Evolutionary conservation across 306 rosid species (phyloP).

Genomic region (Begonia fuchsioides): DNA sequence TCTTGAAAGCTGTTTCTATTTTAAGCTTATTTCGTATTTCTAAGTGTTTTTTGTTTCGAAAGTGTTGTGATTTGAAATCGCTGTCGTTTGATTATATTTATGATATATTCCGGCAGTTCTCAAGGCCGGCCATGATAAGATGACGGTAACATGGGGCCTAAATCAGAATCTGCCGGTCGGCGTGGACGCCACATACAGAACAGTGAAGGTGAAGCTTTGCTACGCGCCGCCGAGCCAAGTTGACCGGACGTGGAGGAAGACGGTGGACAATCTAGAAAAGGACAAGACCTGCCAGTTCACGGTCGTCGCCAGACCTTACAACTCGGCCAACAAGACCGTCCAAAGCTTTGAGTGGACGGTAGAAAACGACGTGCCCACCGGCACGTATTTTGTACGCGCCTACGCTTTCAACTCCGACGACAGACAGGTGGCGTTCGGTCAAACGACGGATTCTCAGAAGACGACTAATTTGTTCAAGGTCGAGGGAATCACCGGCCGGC

Average conservation of each 20-base stretch:
- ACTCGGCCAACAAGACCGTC: constrained; percentile 27
- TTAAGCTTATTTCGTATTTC: no score
- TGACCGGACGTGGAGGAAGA: constrained; percentile 87
- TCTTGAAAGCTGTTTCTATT: no score
- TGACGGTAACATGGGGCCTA: constrained; percentile 48
- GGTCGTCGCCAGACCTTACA: constrained; percentile 35
- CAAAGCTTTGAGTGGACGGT: constrained; percentile 36
- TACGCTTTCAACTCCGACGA: constrained; percentile 37
- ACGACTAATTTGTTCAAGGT: constrained; percentile 38
- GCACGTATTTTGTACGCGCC: constrained; percentile 75
- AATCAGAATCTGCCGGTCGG: constrained; percentile 36
- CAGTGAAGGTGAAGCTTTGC: constrained; percentile 54
- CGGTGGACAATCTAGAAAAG: constrained; percentile 33
- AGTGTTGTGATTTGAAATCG: neutral
- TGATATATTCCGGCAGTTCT: constrained; percentile 33
- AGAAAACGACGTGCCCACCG: constrained; percentile 40
- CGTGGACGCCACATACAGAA: constrained; percentile 46
- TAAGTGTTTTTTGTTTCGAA: neutral
- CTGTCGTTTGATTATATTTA: no score
- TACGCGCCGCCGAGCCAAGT: constrained; percentile 71
- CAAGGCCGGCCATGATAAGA: constrained; percentile 46
- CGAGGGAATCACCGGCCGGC: constrained; percentile 62
- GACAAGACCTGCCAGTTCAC: constrained; percentile 69
- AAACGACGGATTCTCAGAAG: constrained; percentile 29
- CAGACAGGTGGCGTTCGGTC: constrained; percentile 50